Evolutionary conservation across 805 yeast genomes (phyloP), one percentile per base, ranked within the genome.

Genomic region (Scheffersomyces amazonensis): DNA sequence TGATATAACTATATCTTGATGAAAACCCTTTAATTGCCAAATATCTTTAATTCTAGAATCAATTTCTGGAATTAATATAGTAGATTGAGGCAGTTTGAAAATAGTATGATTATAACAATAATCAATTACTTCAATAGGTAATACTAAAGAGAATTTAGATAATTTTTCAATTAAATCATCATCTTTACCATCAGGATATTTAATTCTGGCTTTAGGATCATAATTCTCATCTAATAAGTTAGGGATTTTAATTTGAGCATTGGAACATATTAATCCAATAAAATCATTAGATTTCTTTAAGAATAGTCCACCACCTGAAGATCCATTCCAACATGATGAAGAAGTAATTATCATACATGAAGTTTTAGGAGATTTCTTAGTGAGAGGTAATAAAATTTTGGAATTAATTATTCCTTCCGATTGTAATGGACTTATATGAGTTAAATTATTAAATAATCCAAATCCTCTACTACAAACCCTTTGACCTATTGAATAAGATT

Each of bases 261-360:
- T 73, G 31, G 74, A 66, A 36, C 70, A 69, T 40, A 73, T 66
- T 5, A 73, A 40, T 0, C 76, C 78, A 6, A 68, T 35, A 9
- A 73, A 45, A 11, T 53, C 43, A n/a, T 49, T 52, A 13, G 47
- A 33, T 1, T 40, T 25, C 2, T 30, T 20, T 15, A 41, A 40
- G 31, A 69, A 60, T 2, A 72, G 48, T 0, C 73, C 76, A 0
- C 78, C 78, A 0, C 78, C 78, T 1, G 75, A 67, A 3, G 77
- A 71, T 1, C 78, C 78, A 37, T 71, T 66, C 77, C 78, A 73
- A 47, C 76, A 72, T 7, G 71, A 56, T 0, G 74, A 56, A 0
- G 76, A 66, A 1, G 71, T 52, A 0, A 70, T 48, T 2, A 69
- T 47, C 39, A 71, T 40, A n/a, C 30, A 20, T 16, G 32, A 33